Evolutionary conservation across 169 alveolate genomes (phyloP).

Genomic region (Toxoplasma gondii): DNA sequence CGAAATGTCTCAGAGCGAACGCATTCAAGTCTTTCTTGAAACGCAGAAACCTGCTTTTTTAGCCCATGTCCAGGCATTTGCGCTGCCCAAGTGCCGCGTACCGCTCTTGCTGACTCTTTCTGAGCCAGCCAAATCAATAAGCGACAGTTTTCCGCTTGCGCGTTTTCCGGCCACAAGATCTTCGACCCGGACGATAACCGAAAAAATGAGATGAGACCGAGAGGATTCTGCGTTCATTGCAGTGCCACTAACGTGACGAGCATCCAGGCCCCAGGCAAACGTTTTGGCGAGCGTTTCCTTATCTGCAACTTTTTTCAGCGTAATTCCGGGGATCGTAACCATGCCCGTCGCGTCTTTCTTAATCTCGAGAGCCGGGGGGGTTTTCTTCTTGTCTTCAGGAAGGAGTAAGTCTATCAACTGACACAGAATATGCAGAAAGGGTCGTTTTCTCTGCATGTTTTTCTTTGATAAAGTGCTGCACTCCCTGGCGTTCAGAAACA

Average conservation of each 20-base stretch:
- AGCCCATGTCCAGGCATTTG: too few relatives aligned
- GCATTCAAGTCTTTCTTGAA: too few relatives aligned
- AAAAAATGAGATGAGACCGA: constrained; percentile 87
- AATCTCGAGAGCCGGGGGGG: constrained; percentile 75
- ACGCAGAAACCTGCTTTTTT: too few relatives aligned
- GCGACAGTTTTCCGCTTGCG: constrained; percentile 84
- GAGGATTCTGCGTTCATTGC: constrained; percentile 89
- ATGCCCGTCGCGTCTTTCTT: constrained; percentile 76
- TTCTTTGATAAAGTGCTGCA: too few relatives aligned
- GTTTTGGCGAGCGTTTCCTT: constrained; percentile 69
- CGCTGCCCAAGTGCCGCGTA: background rate
- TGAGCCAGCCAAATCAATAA: constrained; percentile 92
- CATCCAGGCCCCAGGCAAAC: constrained; percentile 75
- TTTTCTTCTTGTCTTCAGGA: constrained; percentile 67
- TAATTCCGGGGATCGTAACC: constrained; percentile 74
- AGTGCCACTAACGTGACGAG: constrained; percentile 82
- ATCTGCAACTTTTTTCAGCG: constrained; percentile 49
- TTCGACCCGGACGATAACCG: constrained; percentile 79
- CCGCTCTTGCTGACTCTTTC: constrained; percentile 79
- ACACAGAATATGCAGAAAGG: constrained; percentile 40
- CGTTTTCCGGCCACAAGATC: constrained; percentile 78
- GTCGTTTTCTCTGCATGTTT: background rate
- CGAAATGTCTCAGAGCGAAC: too few relatives aligned
- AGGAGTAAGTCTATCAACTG: constrained; percentile 78
- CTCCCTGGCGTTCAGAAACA: too few relatives aligned